Conservation (phyloP, 2,329 filamentous ascomycete genomes). For the Paraconiothyrium brasiliense region DNA sequence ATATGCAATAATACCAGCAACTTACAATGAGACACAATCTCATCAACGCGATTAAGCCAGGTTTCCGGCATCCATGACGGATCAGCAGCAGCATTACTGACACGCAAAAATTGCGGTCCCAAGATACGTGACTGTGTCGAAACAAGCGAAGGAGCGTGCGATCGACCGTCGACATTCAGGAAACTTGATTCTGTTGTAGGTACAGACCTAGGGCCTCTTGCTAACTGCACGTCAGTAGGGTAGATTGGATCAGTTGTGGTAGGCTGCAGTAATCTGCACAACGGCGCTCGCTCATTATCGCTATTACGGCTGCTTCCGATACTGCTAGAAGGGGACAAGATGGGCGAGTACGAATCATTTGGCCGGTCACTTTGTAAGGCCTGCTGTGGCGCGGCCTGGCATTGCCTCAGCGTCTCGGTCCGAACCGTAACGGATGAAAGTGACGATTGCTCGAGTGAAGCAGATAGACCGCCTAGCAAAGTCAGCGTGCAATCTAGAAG, state of each 20-base stretch:
- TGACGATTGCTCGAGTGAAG: background rate
- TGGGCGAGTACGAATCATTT: background rate
- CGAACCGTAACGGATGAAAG: background rate
- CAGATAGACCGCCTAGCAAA: background rate
- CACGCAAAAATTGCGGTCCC: conserved; percentile 7
- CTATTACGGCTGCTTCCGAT: background rate
- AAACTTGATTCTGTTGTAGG: background rate
- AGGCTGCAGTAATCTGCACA: background rate
- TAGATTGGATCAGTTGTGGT: background rate
- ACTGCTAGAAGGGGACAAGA: background rate
- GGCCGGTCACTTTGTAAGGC: background rate
- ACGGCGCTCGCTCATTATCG: background rate
- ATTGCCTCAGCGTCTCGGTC: background rate
- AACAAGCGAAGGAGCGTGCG: background rate
- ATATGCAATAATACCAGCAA: background rate
- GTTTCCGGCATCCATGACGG: conserved; percentile 19
- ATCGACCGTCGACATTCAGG: background rate
- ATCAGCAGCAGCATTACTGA: conserved; percentile 13
- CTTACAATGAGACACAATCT: conserved; percentile 23
- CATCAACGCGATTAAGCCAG: conserved; percentile 21
- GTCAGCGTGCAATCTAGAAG: background rate
- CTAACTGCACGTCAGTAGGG: background rate
- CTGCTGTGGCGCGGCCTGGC: background rate
- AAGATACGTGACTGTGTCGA: conserved; percentile 2
- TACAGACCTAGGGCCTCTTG: background rate